A percentile compares a stretch with the other conserved stretches of the same genome.
Evolutionary conservation across 345 rosid genomes (phyloP).

Genomic region (Litchi chinensis): DNA sequence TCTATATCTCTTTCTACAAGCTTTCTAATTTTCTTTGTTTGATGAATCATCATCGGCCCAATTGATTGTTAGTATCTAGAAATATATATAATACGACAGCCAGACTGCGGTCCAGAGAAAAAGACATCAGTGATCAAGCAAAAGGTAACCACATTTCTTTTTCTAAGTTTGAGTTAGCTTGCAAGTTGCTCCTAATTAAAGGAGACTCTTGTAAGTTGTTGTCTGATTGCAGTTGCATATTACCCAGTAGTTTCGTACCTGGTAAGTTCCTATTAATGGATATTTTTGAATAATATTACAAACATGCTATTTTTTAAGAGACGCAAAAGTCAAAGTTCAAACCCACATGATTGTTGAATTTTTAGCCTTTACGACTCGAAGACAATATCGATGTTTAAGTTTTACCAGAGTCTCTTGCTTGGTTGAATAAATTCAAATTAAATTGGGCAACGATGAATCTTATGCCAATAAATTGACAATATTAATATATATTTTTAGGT

Average conservation of each 20-base stretch:
- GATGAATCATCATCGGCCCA: not conserved
- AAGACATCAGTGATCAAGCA: not conserved
- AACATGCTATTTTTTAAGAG: not conserved
- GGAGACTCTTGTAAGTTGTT: not conserved
- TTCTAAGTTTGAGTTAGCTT: not conserved
- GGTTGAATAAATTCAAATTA: not conserved
- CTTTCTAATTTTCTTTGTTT: not conserved
- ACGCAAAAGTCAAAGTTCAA: constrained; percentile 10
- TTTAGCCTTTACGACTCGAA: not conserved
- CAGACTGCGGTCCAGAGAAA: not conserved
- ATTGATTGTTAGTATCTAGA: not conserved
- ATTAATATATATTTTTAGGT: too few species aligned
- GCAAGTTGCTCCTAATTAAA: not conserved
- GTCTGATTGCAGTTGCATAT: not conserved
- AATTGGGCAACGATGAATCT: not conserved
- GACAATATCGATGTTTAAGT: not conserved
- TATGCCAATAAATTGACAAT: too few species aligned
- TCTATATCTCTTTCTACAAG: not conserved
- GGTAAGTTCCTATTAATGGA: not conserved
- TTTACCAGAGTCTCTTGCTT: constrained; percentile 2
- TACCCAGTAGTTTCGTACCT: not conserved
- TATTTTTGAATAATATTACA: not conserved
- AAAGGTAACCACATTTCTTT: not conserved
- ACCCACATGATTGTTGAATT: constrained; percentile 8
- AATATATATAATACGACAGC: not conserved